phyloP scores from a whole-genome alignment of 495 filamentous ascomycete species.

The Letharia columbiana region DNA sequence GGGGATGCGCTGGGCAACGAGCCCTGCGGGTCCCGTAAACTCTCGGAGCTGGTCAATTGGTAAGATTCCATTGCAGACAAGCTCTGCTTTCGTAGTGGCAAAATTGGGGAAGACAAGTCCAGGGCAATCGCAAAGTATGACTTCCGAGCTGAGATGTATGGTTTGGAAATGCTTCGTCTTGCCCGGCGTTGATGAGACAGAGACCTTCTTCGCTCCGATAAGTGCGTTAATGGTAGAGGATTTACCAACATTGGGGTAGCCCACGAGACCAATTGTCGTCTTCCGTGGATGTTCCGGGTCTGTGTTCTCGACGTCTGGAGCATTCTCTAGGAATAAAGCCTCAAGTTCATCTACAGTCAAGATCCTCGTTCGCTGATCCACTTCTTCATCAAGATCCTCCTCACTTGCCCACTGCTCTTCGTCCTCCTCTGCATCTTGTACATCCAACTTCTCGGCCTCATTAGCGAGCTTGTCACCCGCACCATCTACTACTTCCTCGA shows the following conservation, averaged over 20 bases:
- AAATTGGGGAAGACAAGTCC: conserved; percentile 99
- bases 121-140: conserved; percentile 95
- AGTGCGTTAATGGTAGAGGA: conserved; percentile 98
- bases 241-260: conserved; percentile 98
- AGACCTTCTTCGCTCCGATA: conserved; percentile 96
- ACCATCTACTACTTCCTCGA: conserved; percentile 36
- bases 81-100: conserved; percentile 89
- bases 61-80: conserved; percentile 90
- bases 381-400: conserved; percentile 35
- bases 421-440: conserved; percentile 29
- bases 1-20: conserved; percentile 90
- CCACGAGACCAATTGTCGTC: conserved; percentile 85
- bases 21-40: conserved; percentile 75
- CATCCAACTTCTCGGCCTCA: conserved; percentile 33
- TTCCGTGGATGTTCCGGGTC: conserved; percentile 49
- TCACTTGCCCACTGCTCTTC: conserved; percentile 34
- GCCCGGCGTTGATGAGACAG: conserved; percentile 91
- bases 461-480: conserved; percentile 31
- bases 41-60: conserved; percentile 97
- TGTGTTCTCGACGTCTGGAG: conserved; percentile 42
- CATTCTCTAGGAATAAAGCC: conserved; percentile 70
- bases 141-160: conserved; percentile 79
- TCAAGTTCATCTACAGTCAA: conserved; percentile 89
- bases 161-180: conserved; percentile 99
- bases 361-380: conserved; percentile 62